Evolutionary conservation across 176 grass and related monocot species (phyloP).

Genomic region (Rhipidocladum racemiflorum): DNA sequence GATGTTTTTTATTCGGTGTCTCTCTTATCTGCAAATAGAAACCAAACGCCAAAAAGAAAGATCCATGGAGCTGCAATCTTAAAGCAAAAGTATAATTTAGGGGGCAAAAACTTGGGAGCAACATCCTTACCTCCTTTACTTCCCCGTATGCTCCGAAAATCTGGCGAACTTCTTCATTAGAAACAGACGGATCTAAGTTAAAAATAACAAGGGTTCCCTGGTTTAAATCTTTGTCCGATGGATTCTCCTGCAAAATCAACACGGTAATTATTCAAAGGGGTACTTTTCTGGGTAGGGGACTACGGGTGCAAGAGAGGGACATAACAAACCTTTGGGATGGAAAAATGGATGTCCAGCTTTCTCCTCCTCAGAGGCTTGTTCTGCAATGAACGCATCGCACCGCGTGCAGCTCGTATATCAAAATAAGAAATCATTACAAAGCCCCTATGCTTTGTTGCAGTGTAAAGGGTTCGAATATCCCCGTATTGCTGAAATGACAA

Average conservation of each 20-base stretch:
- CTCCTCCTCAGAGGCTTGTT: constrained; percentile 83
- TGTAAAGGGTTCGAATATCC: constrained; percentile 85
- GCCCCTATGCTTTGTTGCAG: constrained; percentile 85
- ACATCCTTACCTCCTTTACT: constrained; percentile 78
- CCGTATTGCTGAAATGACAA: constrained; percentile 74
- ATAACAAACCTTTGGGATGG: constrained; percentile 71
- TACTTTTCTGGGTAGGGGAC: background rate
- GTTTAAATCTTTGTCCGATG: constrained; percentile 97
- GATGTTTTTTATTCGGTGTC: constrained; percentile 93
- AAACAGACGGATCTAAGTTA: constrained; percentile 87
- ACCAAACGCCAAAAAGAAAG: constrained; percentile 14
- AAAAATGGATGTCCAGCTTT: constrained; percentile 96
- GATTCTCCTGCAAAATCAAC: constrained; percentile 69
- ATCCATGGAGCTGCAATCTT: background rate
- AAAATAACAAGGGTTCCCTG: constrained; percentile 96
- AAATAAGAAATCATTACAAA: constrained; percentile 98
- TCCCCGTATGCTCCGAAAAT: constrained; percentile 85
- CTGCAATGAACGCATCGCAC: constrained; percentile 77
- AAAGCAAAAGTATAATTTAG: background rate
- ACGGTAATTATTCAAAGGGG: constrained; percentile 13
- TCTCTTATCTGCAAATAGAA: constrained; percentile 71
- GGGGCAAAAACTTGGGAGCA: constrained; percentile 9
- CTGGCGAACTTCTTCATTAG: constrained; percentile 76
- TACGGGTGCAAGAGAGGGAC: background rate
- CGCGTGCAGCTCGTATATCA: constrained; percentile 79